Evolutionary conservation across 2,329 filamentous ascomycete species (phyloP).

Genomic region (Fusarium buxicola): DNA sequence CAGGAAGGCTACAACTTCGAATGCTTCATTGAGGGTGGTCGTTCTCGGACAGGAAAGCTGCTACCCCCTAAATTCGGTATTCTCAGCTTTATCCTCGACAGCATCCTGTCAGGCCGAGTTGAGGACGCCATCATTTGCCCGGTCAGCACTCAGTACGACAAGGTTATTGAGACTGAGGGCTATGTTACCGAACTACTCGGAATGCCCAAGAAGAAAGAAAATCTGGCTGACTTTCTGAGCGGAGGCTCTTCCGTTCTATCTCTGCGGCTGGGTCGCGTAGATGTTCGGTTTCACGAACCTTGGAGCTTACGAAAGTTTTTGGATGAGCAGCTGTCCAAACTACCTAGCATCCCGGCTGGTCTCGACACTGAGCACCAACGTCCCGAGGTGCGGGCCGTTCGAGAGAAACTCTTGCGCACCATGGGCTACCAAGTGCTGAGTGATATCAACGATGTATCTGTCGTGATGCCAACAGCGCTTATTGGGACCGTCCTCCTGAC

Average conservation of each 20-base stretch:
- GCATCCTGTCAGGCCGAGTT: constrained; percentile 86
- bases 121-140: constrained; percentile 94
- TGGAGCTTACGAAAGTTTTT: constrained; percentile 92
- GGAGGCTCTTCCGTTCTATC: constrained; percentile 87
- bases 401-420: constrained; percentile 82
- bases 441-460: constrained; percentile 95
- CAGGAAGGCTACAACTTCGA: constrained; percentile 95
- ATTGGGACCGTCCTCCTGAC: constrained; percentile 95
- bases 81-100: constrained; percentile 89
- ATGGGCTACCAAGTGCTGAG: constrained; percentile 92
- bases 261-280: constrained; percentile 88
- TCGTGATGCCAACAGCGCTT: constrained; percentile 97
- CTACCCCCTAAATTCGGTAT: constrained; percentile 96
- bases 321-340: constrained; percentile 74
- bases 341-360: constrained; percentile 57
- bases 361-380: constrained; percentile 60
- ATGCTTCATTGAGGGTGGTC: constrained; percentile 96
- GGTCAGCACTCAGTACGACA: constrained; percentile 98
- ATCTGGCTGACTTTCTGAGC: constrained; percentile 88
- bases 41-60: constrained; percentile 93
- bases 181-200: constrained; percentile 96
- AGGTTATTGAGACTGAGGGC: constrained; percentile 97
- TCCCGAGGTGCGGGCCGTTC: constrained; percentile 63
- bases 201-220: constrained; percentile 95
- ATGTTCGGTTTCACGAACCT: constrained; percentile 95